Evolutionary conservation across 306 rosid genomes (phyloP).

Genomic region (Vigna angularis): DNA sequence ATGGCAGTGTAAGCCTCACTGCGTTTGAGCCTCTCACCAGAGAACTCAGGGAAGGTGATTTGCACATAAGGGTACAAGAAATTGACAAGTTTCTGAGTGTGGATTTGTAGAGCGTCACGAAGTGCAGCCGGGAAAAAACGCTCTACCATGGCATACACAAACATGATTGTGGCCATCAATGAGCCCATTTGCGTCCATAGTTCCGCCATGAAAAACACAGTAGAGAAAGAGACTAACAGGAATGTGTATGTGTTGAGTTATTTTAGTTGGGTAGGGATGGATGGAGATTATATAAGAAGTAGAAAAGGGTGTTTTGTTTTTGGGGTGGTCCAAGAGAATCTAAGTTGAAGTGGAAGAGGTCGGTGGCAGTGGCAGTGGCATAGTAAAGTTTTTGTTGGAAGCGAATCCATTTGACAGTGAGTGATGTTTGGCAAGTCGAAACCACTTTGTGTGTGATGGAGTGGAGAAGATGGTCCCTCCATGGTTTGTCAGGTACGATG

Average conservation of each 20-base stretch:
- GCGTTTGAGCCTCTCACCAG: conserved; percentile 47
- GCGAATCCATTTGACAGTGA: conserved; percentile 38
- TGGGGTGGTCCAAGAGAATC: conserved; percentile 14
- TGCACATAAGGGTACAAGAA: conserved; percentile 57
- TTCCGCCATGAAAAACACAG: conserved; percentile 24
- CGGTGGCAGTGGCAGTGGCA: background rate
- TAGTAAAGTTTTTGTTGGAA: background rate
- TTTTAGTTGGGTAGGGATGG: background rate
- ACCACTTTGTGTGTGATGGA: background rate
- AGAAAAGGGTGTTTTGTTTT: conserved; percentile 1
- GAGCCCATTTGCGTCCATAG: conserved; percentile 55
- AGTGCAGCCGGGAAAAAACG: conserved; percentile 51
- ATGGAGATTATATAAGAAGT: background rate
- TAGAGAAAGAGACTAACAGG: too few species aligned
- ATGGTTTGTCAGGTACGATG: conserved; percentile 17
- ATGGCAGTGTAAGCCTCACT: conserved; percentile 58
- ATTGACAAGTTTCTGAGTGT: conserved; percentile 20
- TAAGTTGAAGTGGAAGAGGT: conserved; percentile 30
- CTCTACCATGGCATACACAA: conserved; percentile 48
- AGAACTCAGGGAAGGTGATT: conserved; percentile 61
- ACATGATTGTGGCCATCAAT: conserved; percentile 52
- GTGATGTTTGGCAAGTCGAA: conserved; percentile 31
- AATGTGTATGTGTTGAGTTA: background rate
- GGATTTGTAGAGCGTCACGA: conserved; percentile 35
- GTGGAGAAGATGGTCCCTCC: background rate